These are phyloP conservation scores for Ascocoryne sarcoides DNA, from an alignment of 2,329 filamentous ascomycete genomes.

Conservation along the genomic window DNA sequence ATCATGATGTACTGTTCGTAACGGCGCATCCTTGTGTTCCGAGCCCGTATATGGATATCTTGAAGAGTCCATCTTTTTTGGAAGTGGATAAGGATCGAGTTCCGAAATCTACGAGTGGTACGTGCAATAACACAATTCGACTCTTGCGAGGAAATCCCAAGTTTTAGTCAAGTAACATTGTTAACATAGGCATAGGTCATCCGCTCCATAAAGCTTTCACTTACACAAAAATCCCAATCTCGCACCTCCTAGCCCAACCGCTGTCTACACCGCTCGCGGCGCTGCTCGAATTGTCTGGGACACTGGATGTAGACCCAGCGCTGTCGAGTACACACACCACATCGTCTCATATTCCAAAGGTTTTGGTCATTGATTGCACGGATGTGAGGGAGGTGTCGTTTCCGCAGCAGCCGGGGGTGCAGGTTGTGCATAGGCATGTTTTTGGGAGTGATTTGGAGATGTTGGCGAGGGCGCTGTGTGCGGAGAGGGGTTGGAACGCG, in stretches of 20 bases:
- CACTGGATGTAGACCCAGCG: constrained; percentile 6
- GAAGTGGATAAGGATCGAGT: too few relatives aligned
- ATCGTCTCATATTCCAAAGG: constrained; percentile 30
- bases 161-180: not conserved
- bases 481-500: constrained; percentile 66
- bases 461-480: constrained; percentile 62
- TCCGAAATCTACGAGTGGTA: not conserved
- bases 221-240: constrained; percentile 51
- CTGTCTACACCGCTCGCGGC: constrained; percentile 15
- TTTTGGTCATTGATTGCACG: constrained; percentile 55
- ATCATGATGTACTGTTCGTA: constrained; percentile 54
- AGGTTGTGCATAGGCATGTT: too few relatives aligned
- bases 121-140: not conserved
- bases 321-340: constrained; percentile 28
- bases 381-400: constrained; percentile 2
- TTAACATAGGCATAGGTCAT: constrained; percentile 32
- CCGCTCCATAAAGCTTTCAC: constrained; percentile 55
- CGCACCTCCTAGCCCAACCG: constrained; percentile 38
- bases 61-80: constrained; percentile 32
- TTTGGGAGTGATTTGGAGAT: constrained; percentile 57
- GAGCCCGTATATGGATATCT: constrained; percentile 45
- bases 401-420: not conserved
- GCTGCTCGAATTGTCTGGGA: constrained; percentile 24
- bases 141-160: not conserved
- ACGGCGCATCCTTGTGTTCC: constrained; percentile 57